Evolutionary conservation across 2,329 filamentous ascomycete species (phyloP).

Genomic region (Beauveria caledonica): DNA sequence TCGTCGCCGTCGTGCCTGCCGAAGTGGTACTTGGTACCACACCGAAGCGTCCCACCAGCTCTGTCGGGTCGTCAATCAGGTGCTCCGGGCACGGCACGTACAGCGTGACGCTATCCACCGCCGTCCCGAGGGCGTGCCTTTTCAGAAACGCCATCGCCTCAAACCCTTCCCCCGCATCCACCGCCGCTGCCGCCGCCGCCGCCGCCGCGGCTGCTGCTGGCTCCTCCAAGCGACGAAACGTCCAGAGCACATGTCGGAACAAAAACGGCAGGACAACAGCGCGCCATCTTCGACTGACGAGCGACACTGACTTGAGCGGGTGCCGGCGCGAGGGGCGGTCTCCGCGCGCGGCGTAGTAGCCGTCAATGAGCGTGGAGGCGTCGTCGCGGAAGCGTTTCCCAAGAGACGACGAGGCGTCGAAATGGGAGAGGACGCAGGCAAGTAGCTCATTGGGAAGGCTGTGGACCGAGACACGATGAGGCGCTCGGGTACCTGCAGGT

Average conservation of each 20-base stretch:
- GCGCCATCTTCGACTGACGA: constrained; percentile 46
- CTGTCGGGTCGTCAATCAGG: constrained; percentile 20
- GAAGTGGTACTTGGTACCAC: constrained; percentile 21
- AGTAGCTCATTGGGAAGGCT: constrained; percentile 54
- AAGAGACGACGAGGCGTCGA: constrained; percentile 43
- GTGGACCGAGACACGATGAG: constrained; percentile 17
- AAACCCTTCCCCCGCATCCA: background rate
- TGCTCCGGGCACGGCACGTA: constrained; percentile 25
- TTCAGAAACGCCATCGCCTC: constrained; percentile 30
- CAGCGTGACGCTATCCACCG: constrained; percentile 34
- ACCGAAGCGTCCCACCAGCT: constrained; percentile 20
- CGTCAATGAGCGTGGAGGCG: constrained; percentile 33
- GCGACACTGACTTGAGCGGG: constrained; percentile 48
- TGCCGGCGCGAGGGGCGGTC: background rate
- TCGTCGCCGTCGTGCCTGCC: constrained; percentile 13
- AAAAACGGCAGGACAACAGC: constrained; percentile 43
- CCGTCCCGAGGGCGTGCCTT: constrained; percentile 28
- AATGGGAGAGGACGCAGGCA: constrained; percentile 45
- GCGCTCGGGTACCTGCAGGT: background rate
- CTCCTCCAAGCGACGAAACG: constrained; percentile 24
- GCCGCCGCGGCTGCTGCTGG: background rate
- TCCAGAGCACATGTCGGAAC: constrained; percentile 47
- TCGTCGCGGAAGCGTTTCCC: constrained; percentile 36
- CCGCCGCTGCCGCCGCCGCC: no score
- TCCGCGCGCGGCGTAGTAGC: constrained; percentile 28